Conservation (phyloP, 2,329 filamentous ascomycete species). For the Emmonsiellopsis sp. region DNA sequence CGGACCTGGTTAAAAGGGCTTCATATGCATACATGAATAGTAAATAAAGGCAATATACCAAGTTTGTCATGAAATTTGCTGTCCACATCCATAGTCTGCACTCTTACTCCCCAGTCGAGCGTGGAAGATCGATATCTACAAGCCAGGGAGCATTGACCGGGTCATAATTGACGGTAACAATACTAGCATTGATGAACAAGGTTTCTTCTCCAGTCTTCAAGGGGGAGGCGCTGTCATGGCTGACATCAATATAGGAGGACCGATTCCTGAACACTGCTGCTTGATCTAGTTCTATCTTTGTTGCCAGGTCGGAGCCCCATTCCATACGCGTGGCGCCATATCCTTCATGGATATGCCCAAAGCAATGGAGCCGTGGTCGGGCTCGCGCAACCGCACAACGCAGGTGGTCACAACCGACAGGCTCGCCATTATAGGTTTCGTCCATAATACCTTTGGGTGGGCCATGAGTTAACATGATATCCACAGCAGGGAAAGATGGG, state of each 20-base stretch:
- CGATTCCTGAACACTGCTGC: slow-evolving; percentile 23
- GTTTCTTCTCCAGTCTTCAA: slow-evolving; percentile 42
- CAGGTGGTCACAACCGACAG: slow-evolving; percentile 48
- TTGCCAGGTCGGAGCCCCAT: slow-evolving; percentile 12
- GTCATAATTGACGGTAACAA: slow-evolving; percentile 42
- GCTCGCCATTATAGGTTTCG: slow-evolving; percentile 13
- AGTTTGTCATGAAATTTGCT: neutral
- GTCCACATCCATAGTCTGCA: neutral
- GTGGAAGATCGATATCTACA: slow-evolving; percentile 43
- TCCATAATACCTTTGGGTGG: slow-evolving; percentile 47
- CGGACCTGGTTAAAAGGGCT: too few species aligned
- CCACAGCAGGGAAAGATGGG: slow-evolving; percentile 37
- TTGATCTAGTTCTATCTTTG: slow-evolving; percentile 15
- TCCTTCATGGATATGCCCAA: slow-evolving; percentile 54
- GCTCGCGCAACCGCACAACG: slow-evolving; percentile 41
- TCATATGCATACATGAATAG: too few species aligned
- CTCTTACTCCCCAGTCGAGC: slow-evolving; percentile 2
- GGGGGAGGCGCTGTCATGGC: slow-evolving; percentile 15
- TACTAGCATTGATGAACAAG: slow-evolving; percentile 49
- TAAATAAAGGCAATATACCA: neutral
- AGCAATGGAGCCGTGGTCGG: slow-evolving; percentile 48
- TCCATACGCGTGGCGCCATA: slow-evolving; percentile 36
- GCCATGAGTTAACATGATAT: slow-evolving; percentile 54
- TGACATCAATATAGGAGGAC: slow-evolving; percentile 26
- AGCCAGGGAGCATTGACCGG: slow-evolving; percentile 47